Conservation (phyloP, 495 filamentous ascomycete species). For the Thermochaetoides thermophila region DNA sequence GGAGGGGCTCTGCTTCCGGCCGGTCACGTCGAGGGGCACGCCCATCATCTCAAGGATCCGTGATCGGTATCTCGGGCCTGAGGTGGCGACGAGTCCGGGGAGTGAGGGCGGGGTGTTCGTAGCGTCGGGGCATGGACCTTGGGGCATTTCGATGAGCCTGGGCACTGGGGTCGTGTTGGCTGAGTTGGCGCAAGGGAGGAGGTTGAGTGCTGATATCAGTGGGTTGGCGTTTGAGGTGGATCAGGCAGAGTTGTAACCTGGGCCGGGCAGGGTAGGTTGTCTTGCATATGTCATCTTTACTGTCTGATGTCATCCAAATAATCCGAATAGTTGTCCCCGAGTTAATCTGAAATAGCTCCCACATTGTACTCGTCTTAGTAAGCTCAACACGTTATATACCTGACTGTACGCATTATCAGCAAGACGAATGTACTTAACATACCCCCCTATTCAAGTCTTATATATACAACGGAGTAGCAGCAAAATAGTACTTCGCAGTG, state of each 20-base stretch:
- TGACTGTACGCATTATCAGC: too few species aligned
- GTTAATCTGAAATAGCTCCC: too few species aligned
- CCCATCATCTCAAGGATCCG: slow-evolving; percentile 45
- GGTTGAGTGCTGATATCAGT: slow-evolving; percentile 34
- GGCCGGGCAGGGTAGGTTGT: too few species aligned
- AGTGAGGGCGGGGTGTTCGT: slow-evolving; percentile 52
- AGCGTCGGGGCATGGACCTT: slow-evolving; percentile 59
- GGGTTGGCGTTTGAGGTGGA: slow-evolving; percentile 5
- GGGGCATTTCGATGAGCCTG: slow-evolving; percentile 48
- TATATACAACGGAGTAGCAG: too few species aligned
- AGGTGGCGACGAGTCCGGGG: slow-evolving; percentile 24
- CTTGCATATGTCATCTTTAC: slow-evolving; percentile 1
- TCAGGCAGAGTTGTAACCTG: background rate
- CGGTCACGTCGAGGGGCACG: slow-evolving; percentile 44
- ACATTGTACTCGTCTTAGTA: too few species aligned
- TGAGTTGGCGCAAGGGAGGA: slow-evolving; percentile 42
- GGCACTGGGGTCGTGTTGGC: slow-evolving; percentile 54
- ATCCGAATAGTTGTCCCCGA: too few species aligned
- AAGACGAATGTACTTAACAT: too few species aligned
- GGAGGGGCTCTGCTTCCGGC: slow-evolving; percentile 58
- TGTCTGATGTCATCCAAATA: too few species aligned
- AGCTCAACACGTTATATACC: too few species aligned
- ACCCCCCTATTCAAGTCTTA: too few species aligned
- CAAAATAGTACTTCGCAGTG: too few species aligned
- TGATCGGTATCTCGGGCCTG: slow-evolving; percentile 36